Base-by-base conservation (phyloP, 495 filamentous ascomycete species). In the Penicillium roqueforti region DNA sequence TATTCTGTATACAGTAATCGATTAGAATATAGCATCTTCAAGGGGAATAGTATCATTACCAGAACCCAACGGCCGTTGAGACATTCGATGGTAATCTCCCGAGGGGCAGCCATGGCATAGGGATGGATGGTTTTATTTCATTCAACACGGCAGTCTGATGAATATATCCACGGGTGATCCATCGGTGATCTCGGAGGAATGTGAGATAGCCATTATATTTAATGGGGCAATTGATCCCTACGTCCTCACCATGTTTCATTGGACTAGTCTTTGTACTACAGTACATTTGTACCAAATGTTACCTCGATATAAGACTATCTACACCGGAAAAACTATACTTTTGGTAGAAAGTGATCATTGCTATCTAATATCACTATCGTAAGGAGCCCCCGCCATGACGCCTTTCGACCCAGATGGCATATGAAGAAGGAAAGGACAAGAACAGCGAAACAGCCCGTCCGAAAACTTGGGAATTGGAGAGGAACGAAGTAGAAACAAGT, bases 351-450 rank as follows among this genome's bases (percentile, higher is more conserved):
- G 20, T 43, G 37, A 54, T 34, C 62, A 68, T 72, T 75, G 67
- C 70, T 72, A 75, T 72, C 70, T 73, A 71, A 63, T 58, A 66
- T 55, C 60, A 66, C 39, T 48, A 56, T 58, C 39, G 46, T 58
- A 41, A 57, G 11, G 50, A 39, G 28, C 44, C 23, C 41, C 57
- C 52, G 29, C 54, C 58, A 54, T 54, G 54, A 65, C 61, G 56
- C 61, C 64, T 49, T 53, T 58, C 45, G 53, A 44, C 48, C 58
- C 54, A 51, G 49, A 58, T 49, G 56, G 49, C 52, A 62, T 47
- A 44, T 19, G 38, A 40, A 43, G 40, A 47, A 39, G 18, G 18
- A 57, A 44, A 22, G 51, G 46, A 10, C 38, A 46, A 54, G 47
- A 56, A 56, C 36, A 57, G 52, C 48, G 48, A 54, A 59, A 48